phyloP scores from a whole-genome alignment of 2,329 filamentous ascomycete species.

The Epichloe brachyelytri region DNA sequence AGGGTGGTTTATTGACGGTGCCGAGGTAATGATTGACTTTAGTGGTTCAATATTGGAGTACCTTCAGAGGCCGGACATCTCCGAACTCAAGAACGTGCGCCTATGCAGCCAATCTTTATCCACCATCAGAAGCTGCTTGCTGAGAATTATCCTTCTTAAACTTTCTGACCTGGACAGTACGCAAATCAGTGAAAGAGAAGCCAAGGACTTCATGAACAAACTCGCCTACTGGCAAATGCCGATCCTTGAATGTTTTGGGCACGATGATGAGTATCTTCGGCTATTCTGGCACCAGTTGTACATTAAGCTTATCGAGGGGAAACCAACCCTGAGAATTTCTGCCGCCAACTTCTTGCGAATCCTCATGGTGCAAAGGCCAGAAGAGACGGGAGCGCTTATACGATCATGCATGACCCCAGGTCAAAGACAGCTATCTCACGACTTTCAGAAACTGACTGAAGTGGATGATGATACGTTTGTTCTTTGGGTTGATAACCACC shows the following conservation, averaged over 20 bases:
- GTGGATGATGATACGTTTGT: slow-evolving; percentile 84
- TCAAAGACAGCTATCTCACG: slow-evolving; percentile 56
- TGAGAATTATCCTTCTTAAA: slow-evolving; percentile 65
- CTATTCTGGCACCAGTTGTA: slow-evolving; percentile 91
- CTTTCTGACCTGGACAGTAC: slow-evolving; percentile 71
- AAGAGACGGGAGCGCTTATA: slow-evolving; percentile 64
- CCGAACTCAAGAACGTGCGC: slow-evolving; percentile 73
- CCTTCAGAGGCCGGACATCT: slow-evolving; percentile 71
- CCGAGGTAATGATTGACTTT: slow-evolving; percentile 73
- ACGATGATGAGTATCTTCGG: slow-evolving; percentile 69
- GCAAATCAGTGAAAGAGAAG: slow-evolving; percentile 44
- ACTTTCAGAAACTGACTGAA: slow-evolving; percentile 74
- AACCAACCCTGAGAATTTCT: slow-evolving; percentile 54
- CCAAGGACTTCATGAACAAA: slow-evolving; percentile 64
- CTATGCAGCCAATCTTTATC: slow-evolving; percentile 75
- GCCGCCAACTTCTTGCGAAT: slow-evolving; percentile 84
- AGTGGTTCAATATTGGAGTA: slow-evolving; percentile 77
- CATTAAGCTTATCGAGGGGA: slow-evolving; percentile 64
- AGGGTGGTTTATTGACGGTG: slow-evolving; percentile 89
- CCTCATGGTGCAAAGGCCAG: slow-evolving; percentile 82
- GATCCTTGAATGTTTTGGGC: slow-evolving; percentile 63
- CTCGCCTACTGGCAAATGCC: slow-evolving; percentile 95
- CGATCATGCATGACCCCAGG: slow-evolving; percentile 57
- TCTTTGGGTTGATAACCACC: slow-evolving; percentile 74
- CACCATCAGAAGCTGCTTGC: slow-evolving; percentile 62